A percentile compares a stretch with the other conserved stretches of the same genome.
These are phyloP conservation scores for Tillandsia fasciculata DNA, from an alignment of 176 grass and related monocot genomes.

Conservation along the genomic window DNA sequence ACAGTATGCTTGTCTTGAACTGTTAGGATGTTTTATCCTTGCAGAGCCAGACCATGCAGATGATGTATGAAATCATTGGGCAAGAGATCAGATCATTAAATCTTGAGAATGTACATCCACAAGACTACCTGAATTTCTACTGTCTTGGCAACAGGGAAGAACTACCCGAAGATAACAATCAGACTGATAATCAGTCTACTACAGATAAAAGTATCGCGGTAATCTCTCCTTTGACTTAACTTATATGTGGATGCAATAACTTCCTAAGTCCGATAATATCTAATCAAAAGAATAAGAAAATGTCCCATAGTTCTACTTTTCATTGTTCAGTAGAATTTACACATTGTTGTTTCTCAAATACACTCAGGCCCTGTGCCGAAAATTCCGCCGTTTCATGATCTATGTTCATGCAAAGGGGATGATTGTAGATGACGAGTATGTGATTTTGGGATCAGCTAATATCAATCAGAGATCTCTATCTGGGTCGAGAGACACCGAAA, in stretches of 20 bases:
- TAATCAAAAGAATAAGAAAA: not conserved
- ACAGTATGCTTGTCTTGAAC: not conserved
- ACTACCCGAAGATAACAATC: conserved; percentile 19
- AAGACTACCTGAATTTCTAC: conserved; percentile 97
- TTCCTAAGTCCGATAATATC: not conserved
- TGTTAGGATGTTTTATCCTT: not conserved
- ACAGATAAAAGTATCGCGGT: conserved; percentile 57
- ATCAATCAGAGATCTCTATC: conserved; percentile 90
- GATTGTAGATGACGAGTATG: conserved; percentile 87
- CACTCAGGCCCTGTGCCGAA: conserved; percentile 43
- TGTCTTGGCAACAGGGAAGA: conserved; percentile 85
- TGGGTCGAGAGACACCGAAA: conserved; percentile 93
- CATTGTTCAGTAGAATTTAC: conserved; percentile 1
- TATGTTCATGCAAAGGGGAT: conserved; percentile 95
- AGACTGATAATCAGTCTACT: conserved; percentile 41
- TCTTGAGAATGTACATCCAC: conserved; percentile 41
- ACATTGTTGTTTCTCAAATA: conserved; percentile 7
- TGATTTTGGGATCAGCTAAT: conserved; percentile 91
- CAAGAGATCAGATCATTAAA: conserved; percentile 73
- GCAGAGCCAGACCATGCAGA: conserved; percentile 86
- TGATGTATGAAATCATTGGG: conserved; percentile 90
- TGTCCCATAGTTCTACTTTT: not conserved
- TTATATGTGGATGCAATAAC: not conserved
- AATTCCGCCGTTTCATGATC: conserved; percentile 84
- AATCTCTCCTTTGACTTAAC: conserved; percentile 18